Evolutionary conservation across 345 rosid genomes (phyloP), one percentile per base, ranked within the genome.

Genomic region (Sisymbrium irio): DNA sequence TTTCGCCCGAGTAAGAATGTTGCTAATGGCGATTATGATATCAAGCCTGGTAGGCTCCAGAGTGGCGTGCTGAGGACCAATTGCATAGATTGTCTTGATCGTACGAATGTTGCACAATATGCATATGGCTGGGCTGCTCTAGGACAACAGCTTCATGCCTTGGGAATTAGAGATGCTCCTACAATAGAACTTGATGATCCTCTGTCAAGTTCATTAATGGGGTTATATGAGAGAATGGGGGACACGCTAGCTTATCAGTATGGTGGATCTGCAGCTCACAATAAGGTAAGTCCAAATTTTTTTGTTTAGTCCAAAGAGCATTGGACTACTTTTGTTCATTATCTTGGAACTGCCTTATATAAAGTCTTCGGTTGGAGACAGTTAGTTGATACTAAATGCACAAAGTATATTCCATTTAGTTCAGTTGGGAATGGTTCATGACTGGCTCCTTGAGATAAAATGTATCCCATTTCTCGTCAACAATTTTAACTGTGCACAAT

Each of bases 21-120:
- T 76, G 77, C 81, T 46, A 83, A 85, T 73, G 95, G 85, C 55
- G 77, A 84, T 72, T 80, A 75, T 75, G 78, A 75, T 81, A 47
- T 60, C 70, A 87, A 86, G 83, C 79, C 78, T 75, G 79, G 80
- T 35, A 84, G 36, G 80, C 84, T 92, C 78, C 99, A 96, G 73
- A 87, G 39, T 30, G 99, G 99, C 37, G 99, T 96, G 47, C 85
- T 96, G 46, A 83, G 99, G 80, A 96, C 99, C 75, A 96, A 92
- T 79, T 96, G 99, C 78, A 96, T 96, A 71, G 99, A 96, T 72
- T 96, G 98, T 85, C 87, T 96, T 56, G 99, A 96, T 74, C 96
- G 99, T 22, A 96, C 99, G 80, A 96, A 96, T 85, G 99, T 90
- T 78, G 99, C 99, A 28, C 98, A 96, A 44, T 96, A 86, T 81